phyloP scores from a whole-genome alignment of 129 eudicot genomes.

The Deinandra increscens region DNA sequence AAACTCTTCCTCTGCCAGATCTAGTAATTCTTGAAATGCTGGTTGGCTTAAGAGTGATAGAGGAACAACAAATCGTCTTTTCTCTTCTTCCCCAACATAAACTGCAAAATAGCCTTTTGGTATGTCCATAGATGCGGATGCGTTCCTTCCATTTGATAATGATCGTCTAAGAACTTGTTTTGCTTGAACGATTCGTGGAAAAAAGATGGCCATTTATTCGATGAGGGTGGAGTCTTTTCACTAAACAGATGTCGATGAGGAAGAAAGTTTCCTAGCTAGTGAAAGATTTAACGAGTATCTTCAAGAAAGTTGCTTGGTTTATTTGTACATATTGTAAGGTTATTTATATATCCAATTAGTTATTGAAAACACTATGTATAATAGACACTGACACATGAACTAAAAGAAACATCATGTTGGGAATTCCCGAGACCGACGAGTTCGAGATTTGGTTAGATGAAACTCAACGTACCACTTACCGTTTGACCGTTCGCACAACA shows the following conservation, averaged over 20 bases:
- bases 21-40: too few relatives aligned
- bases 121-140: neutral
- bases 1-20: too few relatives aligned
- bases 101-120: neutral
- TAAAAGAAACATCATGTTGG: too few relatives aligned
- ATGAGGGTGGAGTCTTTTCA: neutral
- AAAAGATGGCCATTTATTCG: neutral
- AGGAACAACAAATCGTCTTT: neutral
- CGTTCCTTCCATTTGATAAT: neutral
- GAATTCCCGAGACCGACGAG: too few relatives aligned
- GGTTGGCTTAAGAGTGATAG: too few relatives aligned
- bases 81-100: neutral
- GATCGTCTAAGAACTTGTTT: neutral
- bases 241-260: neutral
- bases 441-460: too few relatives aligned
- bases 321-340: neutral
- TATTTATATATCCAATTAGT: neutral
- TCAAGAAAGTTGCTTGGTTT: neutral
- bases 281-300: neutral
- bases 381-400: neutral
- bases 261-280: too few relatives aligned
- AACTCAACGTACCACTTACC: too few relatives aligned
- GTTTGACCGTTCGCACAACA: too few relatives aligned
- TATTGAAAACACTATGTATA: too few relatives aligned
- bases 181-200: neutral